A percentile compares a stretch with the other conserved stretches of the same genome.
These are phyloP conservation scores for Gynandropsis gynandra DNA, from an alignment of 345 rosid genomes.

Conservation along the genomic window DNA sequence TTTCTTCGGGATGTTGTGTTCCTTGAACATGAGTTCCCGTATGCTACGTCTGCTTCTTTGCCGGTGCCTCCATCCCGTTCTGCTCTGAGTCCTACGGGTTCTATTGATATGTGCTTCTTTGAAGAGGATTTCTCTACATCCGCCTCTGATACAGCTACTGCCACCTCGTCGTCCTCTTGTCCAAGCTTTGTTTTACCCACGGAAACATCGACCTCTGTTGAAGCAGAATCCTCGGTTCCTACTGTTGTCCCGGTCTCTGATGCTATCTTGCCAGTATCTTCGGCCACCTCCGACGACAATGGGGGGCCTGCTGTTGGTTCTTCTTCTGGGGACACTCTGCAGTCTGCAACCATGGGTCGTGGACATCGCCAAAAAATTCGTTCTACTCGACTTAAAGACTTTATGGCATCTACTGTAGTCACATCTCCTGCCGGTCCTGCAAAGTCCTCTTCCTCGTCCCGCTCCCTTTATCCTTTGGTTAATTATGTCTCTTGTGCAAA, in stretches of 20 bases:
- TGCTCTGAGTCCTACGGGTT: not conserved
- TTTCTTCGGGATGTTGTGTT: not conserved
- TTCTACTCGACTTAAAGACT: not conserved
- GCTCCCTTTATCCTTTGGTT: not conserved
- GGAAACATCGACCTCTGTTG: too few species aligned
- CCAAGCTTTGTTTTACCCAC: too few species aligned
- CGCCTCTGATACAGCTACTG: not conserved
- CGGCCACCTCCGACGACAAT: not conserved
- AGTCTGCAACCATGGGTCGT: too few species aligned
- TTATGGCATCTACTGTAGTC: not conserved
- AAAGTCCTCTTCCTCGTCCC: not conserved
- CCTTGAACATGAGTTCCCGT: not conserved
- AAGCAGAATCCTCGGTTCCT: too few species aligned
- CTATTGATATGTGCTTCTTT: not conserved
- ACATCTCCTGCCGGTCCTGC: too few species aligned
- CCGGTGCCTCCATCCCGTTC: not conserved
- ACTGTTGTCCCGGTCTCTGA: not conserved
- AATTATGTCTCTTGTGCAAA: not conserved
- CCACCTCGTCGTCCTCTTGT: too few species aligned
- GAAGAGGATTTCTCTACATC: not conserved
- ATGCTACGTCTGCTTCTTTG: not conserved
- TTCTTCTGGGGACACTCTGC: too few species aligned
- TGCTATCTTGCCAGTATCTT: not conserved
- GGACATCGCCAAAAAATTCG: not conserved
- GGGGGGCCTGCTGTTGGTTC: not conserved